Evolutionary conservation across 2,329 filamentous ascomycete species (phyloP).

Genomic region (Diaporthe eres): DNA sequence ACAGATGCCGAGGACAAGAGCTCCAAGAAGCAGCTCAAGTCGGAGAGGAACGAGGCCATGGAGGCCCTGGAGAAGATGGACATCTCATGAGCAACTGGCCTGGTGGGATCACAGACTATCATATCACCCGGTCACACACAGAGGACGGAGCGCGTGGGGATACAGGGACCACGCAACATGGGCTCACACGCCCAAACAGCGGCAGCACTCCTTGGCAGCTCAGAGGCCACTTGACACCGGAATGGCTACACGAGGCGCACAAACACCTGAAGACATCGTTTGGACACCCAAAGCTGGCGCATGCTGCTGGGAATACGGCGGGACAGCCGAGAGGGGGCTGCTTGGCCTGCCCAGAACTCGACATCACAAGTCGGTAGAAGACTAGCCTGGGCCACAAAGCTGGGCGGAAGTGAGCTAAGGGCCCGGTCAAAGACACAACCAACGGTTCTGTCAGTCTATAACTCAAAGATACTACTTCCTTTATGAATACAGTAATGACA

Average conservation of each 20-base stretch:
- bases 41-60: constrained; percentile 36
- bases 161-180: background rate
- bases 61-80: constrained; percentile 42
- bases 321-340: background rate
- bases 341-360: background rate
- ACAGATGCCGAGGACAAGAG: constrained; percentile 36
- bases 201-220: background rate
- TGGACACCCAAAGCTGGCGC: background rate
- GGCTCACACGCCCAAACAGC: background rate
- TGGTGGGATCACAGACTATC: background rate
- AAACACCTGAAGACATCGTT: background rate
- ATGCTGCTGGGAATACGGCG: background rate
- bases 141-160: background rate
- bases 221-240: background rate
- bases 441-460: background rate
- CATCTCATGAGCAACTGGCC: constrained; percentile 27
- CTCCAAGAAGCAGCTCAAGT: constrained; percentile 42
- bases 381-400: background rate
- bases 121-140: background rate
- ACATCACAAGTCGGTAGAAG: background rate
- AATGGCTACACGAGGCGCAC: background rate
- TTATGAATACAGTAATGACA: background rate
- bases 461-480: background rate
- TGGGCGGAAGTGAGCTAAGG: background rate
- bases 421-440: background rate